Evolutionary conservation across 805 yeast species (phyloP).

Genomic region (Candida rishiriensis): DNA sequence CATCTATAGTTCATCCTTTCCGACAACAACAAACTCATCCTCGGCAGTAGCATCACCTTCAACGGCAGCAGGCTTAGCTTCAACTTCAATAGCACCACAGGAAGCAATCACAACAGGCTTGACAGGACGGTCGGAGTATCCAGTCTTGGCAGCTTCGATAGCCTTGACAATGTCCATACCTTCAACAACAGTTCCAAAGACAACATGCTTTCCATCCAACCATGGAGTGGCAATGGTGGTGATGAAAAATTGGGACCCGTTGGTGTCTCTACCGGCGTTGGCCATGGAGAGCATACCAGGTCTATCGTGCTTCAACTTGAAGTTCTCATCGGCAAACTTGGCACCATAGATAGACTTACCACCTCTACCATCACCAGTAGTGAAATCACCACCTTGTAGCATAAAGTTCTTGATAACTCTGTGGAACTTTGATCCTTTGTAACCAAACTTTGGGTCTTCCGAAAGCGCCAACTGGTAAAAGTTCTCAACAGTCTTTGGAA

Average conservation of each 20-base stretch:
- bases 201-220: constrained; percentile 94
- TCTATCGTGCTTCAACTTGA: constrained; percentile 60
- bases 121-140: constrained; percentile 66
- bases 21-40: constrained; percentile 7
- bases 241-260: constrained; percentile 94
- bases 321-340: constrained; percentile 67
- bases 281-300: constrained; percentile 76
- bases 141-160: constrained; percentile 71
- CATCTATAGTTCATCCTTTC: constrained; percentile 33
- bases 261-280: constrained; percentile 73
- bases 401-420: constrained; percentile 67
- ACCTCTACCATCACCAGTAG: constrained; percentile 64
- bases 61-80: constrained; percentile 11
- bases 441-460: constrained; percentile 63
- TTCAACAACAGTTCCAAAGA: constrained; percentile 88
- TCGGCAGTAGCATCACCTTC: constrained; percentile 23
- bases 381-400: constrained; percentile 82
- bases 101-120: constrained; percentile 59
- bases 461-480: constrained; percentile 77
- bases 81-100: constrained; percentile 59
- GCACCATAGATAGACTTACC: constrained; percentile 72
- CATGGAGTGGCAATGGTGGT: constrained; percentile 88
- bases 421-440: constrained; percentile 63
- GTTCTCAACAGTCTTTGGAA: constrained; percentile 86
- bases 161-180: constrained; percentile 79